Evolutionary conservation across 108 stramenopile species (phyloP).

Genomic region (Nitzschia sp.): DNA sequence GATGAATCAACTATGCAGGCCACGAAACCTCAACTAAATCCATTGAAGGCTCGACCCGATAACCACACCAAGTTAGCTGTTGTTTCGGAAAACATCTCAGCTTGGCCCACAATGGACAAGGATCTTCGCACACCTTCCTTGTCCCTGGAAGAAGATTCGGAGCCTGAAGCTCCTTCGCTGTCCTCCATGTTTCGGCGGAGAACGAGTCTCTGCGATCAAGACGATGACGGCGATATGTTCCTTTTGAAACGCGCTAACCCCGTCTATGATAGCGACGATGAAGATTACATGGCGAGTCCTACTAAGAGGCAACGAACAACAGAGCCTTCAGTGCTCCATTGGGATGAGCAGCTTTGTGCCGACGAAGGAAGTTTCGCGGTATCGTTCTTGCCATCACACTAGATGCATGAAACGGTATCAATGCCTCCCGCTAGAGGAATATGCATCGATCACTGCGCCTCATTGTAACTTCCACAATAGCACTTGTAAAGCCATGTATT

Average conservation of each 20-base stretch:
- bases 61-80: neutral
- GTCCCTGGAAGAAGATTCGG: too few species aligned
- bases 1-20: slow-evolving; percentile 16
- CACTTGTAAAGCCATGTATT: neutral
- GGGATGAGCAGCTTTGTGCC: slow-evolving; percentile 23
- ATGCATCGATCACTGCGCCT: too few species aligned
- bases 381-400: neutral
- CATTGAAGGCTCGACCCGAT: neutral
- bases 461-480: too few species aligned
- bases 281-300: slow-evolving; percentile 18
- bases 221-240: slow-evolving; percentile 34
- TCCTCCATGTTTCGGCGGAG: slow-evolving; percentile 28
- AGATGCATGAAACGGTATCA: neutral
- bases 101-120: slow-evolving; percentile 5
- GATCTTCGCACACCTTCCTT: slow-evolving; percentile 10
- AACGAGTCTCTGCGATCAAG: slow-evolving; percentile 6
- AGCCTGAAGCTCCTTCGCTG: neutral
- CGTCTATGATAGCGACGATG: slow-evolving; percentile 42
- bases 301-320: slow-evolving; percentile 38
- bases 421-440: neutral
- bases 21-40: slow-evolving; percentile 5
- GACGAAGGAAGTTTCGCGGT: slow-evolving; percentile 11
- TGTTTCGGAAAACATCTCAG: slow-evolving; percentile 1
- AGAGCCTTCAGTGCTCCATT: slow-evolving; percentile 19
- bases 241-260: slow-evolving; percentile 39